A percentile compares a stretch with the other conserved stretches of the same genome.
Evolutionary conservation across 108 stramenopile genomes (phyloP).

Genomic region (Craspedostauros australis): DNA sequence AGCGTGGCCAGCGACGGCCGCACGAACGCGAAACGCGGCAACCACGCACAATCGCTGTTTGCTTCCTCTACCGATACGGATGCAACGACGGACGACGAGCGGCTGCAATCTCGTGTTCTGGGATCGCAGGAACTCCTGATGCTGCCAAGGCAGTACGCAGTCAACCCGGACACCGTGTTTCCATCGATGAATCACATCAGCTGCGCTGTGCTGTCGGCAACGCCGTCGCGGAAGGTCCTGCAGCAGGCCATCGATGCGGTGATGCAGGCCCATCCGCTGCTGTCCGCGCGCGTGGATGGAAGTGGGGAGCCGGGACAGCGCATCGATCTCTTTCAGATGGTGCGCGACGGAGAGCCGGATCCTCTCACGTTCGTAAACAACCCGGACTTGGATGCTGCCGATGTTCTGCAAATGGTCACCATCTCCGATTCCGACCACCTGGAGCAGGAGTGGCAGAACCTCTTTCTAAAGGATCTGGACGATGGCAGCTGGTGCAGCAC

Average conservation of each 20-base stretch:
- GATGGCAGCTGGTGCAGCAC: conserved; percentile 57
- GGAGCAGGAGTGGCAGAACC: conserved; percentile 53
- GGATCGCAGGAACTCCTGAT: conserved; percentile 88
- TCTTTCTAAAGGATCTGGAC: conserved; percentile 63
- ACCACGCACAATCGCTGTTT: too few relatives aligned
- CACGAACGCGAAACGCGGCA: too few relatives aligned
- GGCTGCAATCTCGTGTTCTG: conserved; percentile 35
- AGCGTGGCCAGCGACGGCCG: too few relatives aligned
- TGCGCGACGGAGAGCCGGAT: conserved; percentile 71
- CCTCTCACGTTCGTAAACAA: conserved; percentile 62
- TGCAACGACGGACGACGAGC: background rate
- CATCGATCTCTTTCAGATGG: conserved; percentile 84
- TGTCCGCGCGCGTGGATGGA: conserved; percentile 53
- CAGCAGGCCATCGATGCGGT: conserved; percentile 50
- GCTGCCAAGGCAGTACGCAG: conserved; percentile 76
- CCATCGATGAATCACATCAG: conserved; percentile 74
- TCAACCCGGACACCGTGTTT: conserved; percentile 42
- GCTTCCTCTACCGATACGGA: too few relatives aligned
- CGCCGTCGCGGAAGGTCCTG: conserved; percentile 50
- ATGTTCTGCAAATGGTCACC: conserved; percentile 43
- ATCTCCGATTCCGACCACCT: conserved; percentile 14
- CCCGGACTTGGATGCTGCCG: conserved; percentile 19
- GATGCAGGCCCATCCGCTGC: conserved; percentile 72
- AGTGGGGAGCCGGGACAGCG: conserved; percentile 71
- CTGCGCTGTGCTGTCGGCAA: conserved; percentile 36